Conservation (phyloP, 1,139 yeast species). For the Nadsonia starkeyi-henricii region DNA sequence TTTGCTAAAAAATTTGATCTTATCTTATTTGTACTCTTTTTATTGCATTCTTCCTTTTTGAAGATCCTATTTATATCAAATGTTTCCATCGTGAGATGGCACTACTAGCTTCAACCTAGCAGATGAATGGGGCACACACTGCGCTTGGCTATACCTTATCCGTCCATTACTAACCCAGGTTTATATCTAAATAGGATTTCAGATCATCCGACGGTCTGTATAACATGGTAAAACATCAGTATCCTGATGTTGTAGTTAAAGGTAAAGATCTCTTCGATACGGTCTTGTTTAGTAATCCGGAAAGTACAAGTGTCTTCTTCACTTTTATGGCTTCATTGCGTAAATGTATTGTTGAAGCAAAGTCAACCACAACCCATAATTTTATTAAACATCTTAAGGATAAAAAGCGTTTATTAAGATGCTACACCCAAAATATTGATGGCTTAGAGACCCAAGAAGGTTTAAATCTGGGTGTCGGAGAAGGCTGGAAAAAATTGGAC, state of each 20-base stretch:
- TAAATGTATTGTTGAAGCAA: constrained; percentile 26
- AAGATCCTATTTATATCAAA: no score
- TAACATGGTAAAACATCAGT: constrained; percentile 50
- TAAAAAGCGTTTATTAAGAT: constrained; percentile 63
- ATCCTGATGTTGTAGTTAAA: constrained; percentile 42
- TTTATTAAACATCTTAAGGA: constrained; percentile 66
- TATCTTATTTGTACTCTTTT: no score
- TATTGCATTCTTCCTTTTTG: no score
- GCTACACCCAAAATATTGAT: constrained; percentile 70
- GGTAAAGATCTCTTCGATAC: constrained; percentile 58
- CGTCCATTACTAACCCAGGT: no score
- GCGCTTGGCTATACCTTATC: no score
- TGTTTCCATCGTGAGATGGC: no score
- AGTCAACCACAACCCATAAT: constrained; percentile 70
- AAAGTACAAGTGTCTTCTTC: constrained; percentile 77
- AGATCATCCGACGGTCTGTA: constrained; percentile 84
- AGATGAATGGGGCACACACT: no score
- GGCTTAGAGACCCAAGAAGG: constrained; percentile 43
- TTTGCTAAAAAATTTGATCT: no score
- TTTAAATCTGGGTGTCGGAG: constrained; percentile 17
- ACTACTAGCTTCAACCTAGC: no score
- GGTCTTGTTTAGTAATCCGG: constrained; percentile 77
- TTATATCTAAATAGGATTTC: constrained; percentile 50
- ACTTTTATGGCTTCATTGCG: constrained; percentile 53
- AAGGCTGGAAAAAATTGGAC: constrained; percentile 28